phyloP scores from a whole-genome alignment of 768 basidiomycete genomes.

The Lactarius evosmus region DNA sequence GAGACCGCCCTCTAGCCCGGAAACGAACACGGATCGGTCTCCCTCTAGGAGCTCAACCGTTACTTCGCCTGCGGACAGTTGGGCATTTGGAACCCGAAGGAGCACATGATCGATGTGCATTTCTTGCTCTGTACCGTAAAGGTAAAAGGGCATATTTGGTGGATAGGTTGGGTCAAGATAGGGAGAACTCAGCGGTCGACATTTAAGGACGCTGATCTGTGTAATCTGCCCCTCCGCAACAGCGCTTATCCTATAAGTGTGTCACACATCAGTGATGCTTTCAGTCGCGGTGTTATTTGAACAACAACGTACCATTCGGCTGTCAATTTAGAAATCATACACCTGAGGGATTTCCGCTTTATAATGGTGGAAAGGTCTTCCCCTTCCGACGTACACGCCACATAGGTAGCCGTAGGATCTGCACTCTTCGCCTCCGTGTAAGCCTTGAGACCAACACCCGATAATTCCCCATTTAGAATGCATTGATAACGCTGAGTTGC shows the following conservation, averaged over 20 bases:
- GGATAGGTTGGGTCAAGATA: conserved; percentile 36
- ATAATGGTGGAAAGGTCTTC: conserved; percentile 21
- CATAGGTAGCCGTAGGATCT: conserved; percentile 28
- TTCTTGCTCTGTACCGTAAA: conserved; percentile 37
- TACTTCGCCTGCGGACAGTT: conserved; percentile 28
- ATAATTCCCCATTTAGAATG: conserved; percentile 36
- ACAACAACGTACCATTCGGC: conserved; percentile 12
- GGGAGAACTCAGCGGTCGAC: conserved; percentile 33
- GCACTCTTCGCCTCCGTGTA: conserved; percentile 26
- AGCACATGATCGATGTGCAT: conserved; percentile 38
- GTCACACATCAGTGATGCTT: neutral
- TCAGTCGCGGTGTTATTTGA: neutral
- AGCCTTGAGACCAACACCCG: conserved; percentile 20
- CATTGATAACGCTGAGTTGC: conserved; percentile 40
- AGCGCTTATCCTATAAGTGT: conserved; percentile 17
- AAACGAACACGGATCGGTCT: conserved; percentile 5
- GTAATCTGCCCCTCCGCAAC: conserved; percentile 27
- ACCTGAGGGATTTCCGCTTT: conserved; percentile 9
- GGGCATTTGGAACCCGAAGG: conserved; percentile 29
- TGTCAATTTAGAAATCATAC: conserved; percentile 22
- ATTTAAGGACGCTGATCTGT: conserved; percentile 35
- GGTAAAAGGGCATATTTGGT: conserved; percentile 39
- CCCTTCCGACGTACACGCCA: conserved; percentile 27
- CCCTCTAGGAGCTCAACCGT: conserved; percentile 18
- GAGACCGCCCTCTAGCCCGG: conserved; percentile 23